Evolutionary conservation across 192 early-diverging fungal species (phyloP), one percentile per base, ranked within the genome.

Genomic region (Backusella tuberculispora): DNA sequence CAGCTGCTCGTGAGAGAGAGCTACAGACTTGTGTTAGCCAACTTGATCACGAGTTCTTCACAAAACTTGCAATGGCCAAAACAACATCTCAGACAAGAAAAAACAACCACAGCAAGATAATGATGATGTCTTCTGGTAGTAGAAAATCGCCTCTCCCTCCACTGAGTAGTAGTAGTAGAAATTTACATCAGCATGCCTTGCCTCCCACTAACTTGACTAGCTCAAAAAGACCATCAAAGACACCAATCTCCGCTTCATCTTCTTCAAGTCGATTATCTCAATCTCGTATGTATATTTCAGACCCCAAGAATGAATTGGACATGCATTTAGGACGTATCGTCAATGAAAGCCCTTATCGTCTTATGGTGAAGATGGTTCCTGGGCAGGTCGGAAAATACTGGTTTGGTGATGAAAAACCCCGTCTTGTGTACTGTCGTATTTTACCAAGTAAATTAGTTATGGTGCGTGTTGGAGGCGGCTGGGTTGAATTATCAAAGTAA

Each of bases 391-490:
- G 88, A 44, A 88, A 88, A 48, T 90, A 90, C 78, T 83, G 87
- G 81, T 90, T 90, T 83, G 89, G 89, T 41, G 89, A 90, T 71
- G 77, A 85, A 29, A 85, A 87, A n/a, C 87, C 87, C 13, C 86
- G 86, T 29, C 76, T 90, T 41, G 86, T 85, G 40, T 90, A 90
- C 60, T 90, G 89, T 53, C 86, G 89, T 65, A 87, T 90, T 73
- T 72, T 90, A 37, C 70, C 85, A 19, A 86, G 88, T 72, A 80
- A 84, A 10, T 76, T 87, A 72, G 89, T 90, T 19, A 90, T 90
- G 89, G 89, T 90, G 40, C 84, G 89, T 66, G 89, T 90, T 19
- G 89, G 89, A 44, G 89, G 89, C 50, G 89, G 89, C 37, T 90
- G 89, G 89, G 83, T 80, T 48, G 88, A 89, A 50, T 75, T 89